Conservation (phyloP, 352 stramenopile genomes). For the Phytophthora agathidicida region DNA sequence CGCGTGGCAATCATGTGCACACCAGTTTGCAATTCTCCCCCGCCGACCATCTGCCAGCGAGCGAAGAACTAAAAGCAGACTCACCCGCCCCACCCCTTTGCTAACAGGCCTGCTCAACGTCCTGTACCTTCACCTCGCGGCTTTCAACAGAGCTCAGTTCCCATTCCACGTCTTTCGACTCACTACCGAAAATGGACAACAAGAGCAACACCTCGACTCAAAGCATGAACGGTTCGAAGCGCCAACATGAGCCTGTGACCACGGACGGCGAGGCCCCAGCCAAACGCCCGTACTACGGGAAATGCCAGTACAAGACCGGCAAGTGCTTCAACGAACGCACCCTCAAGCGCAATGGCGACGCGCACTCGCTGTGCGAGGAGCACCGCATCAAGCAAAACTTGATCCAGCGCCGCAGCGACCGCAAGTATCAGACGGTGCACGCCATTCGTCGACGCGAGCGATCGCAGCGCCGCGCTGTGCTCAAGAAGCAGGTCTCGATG, state of each 20-base stretch:
- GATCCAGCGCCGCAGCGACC: conserved; percentile 83
- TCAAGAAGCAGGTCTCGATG: conserved; percentile 87
- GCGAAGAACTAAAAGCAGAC: conserved; percentile 38
- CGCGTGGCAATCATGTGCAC: conserved; percentile 49
- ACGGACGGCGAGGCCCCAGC: conserved; percentile 7
- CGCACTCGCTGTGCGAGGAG: conserved; percentile 84
- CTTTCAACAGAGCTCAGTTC: conserved; percentile 25
- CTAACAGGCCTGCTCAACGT: conserved; percentile 7
- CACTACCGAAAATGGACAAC: conserved; percentile 43
- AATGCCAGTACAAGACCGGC: conserved; percentile 89
- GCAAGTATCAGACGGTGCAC: conserved; percentile 89
- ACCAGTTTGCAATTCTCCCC: conserved; percentile 71
- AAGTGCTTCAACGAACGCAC: conserved; percentile 90
- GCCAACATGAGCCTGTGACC: conserved; percentile 12
- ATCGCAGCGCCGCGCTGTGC: conserved; percentile 75
- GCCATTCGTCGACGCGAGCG: conserved; percentile 77
- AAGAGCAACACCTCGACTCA: conserved; percentile 6
- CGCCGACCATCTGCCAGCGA: conserved; percentile 29
- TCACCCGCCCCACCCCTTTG: background rate
- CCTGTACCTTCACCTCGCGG: conserved; percentile 13
- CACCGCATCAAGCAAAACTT: conserved; percentile 88
- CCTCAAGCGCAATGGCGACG: conserved; percentile 84
- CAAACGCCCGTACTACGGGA: conserved; percentile 64
- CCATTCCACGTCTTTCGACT: conserved; percentile 20
- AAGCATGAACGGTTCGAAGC: conserved; percentile 20